Conservation (phyloP, 169 alveolate genomes). For the Toxoplasma gondii region DNA sequence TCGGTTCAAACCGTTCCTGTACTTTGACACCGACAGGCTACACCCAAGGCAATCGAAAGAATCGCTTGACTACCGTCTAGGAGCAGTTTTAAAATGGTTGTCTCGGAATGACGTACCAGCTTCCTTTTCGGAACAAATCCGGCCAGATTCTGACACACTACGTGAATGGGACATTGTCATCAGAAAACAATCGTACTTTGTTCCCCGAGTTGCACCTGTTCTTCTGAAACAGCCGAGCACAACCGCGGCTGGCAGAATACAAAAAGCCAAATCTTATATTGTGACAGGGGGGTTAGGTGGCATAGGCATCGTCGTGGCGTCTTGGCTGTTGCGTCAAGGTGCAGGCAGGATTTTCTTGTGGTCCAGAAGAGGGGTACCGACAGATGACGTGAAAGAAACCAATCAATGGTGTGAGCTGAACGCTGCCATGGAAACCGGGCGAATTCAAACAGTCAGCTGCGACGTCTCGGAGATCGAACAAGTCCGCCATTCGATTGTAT, state of each 20-base stretch:
- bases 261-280: neutral
- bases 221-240: neutral
- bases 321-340: constrained; percentile 74
- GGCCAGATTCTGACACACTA: no score
- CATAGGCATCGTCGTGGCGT: constrained; percentile 71
- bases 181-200: neutral
- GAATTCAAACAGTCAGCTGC: constrained; percentile 37
- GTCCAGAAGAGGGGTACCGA: constrained; percentile 48
- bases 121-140: neutral
- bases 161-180: neutral
- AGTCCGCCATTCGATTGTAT: neutral
- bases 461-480: constrained; percentile 32
- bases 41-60: neutral
- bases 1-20: neutral
- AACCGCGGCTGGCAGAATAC: neutral
- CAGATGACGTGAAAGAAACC: constrained; percentile 18
- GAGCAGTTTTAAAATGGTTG: neutral
- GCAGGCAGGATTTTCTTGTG: constrained; percentile 63
- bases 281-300: constrained; percentile 79
- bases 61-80: neutral
- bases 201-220: neutral
- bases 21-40: neutral
- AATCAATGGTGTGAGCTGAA: constrained; percentile 39
- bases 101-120: neutral
- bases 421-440: neutral